Base-by-base conservation (phyloP, 2,329 filamentous ascomycete species). In the Fonsecaea pedrosoi region DNA sequence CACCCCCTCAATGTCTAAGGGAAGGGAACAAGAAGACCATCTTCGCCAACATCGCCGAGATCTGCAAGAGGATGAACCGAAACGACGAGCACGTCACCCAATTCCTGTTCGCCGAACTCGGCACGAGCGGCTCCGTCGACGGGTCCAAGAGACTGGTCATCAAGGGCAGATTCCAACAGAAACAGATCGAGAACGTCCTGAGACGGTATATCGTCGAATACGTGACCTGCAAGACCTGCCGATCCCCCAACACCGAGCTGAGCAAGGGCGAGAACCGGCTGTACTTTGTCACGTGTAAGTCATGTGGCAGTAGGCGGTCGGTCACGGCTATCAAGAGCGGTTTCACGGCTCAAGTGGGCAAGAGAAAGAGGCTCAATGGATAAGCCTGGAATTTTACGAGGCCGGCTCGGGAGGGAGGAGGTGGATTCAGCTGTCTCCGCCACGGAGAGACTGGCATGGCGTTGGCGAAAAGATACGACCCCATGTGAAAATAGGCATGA, bases 1-100 rank as follows among this genome's bases (percentile, higher is more conserved):
- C 95, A 60, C 95, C 95, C 61, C 95, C 95, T 59, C 95, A 99
- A 85, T 98, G 95, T 83, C 89, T 98, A 78, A 94, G 95, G 83
- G 95, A 99, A 93, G 95, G 95, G 80, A 99, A 99, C 89, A 96
- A 97, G 88, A 96, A 96, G 90, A 99, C 95, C 70, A 97, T 99
- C 77, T 99, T 99, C 77, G 95, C 94, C 85, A 99, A 99, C 85
- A 95, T 99, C 77, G 89, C 92, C 79, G 95, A 99, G 79, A 98
- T 99, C 77, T 96, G 93, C 87, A 97, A 97, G 87, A 89, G 94
- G 76, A 98, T 99, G 94, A 99, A 99, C 89, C 89, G 95, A 80
- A 94, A 92, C 71, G 94, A 98, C 78, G 95, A 99, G 82, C 95
- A 97, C 83, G 91, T 99, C 73, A 98, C 93, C 61, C 90, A 94